Conservation (phyloP, 2,329 filamentous ascomycete species). For the Elsinoe ampelina region DNA sequence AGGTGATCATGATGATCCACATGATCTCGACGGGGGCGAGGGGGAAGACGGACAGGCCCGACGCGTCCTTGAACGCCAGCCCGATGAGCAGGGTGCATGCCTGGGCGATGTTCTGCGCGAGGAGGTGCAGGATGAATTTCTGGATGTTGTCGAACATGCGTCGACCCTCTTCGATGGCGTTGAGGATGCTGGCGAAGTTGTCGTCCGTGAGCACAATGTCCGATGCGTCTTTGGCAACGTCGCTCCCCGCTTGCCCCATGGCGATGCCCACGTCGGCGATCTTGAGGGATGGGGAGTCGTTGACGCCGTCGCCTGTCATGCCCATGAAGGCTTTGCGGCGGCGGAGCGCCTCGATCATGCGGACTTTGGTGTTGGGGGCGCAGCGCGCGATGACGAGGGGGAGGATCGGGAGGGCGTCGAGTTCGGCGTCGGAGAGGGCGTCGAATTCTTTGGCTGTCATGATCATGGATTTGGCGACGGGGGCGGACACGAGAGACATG, state of each 20-base stretch:
- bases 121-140: conserved; percentile 71
- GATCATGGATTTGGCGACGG: conserved; percentile 59
- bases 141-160: conserved; percentile 83
- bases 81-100: conserved; percentile 71
- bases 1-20: conserved; percentile 93
- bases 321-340: conserved; percentile 67
- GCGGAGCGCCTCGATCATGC: conserved; percentile 83
- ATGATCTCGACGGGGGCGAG: conserved; percentile 77
- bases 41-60: conserved; percentile 68
- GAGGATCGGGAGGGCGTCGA: conserved; percentile 63
- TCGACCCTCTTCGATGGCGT: conserved; percentile 70
- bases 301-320: conserved; percentile 85
- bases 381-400: conserved; percentile 78
- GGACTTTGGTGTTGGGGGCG: conserved; percentile 75
- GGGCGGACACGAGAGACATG: conserved; percentile 48
- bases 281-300: conserved; percentile 74
- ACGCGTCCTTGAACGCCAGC: conserved; percentile 64
- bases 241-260: conserved; percentile 75
- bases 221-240: conserved; percentile 75
- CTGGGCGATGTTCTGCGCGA: conserved; percentile 74
- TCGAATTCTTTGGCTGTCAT: conserved; percentile 55
- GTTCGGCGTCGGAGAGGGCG: conserved; percentile 62
- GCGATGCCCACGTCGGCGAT: conserved; percentile 78
- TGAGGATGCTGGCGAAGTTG: conserved; percentile 78
- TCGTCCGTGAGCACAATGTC: conserved; percentile 81